Evolutionary conservation across 2,329 filamentous ascomycete genomes (phyloP).

Genomic region (Chalaropsis thielavioides): DNA sequence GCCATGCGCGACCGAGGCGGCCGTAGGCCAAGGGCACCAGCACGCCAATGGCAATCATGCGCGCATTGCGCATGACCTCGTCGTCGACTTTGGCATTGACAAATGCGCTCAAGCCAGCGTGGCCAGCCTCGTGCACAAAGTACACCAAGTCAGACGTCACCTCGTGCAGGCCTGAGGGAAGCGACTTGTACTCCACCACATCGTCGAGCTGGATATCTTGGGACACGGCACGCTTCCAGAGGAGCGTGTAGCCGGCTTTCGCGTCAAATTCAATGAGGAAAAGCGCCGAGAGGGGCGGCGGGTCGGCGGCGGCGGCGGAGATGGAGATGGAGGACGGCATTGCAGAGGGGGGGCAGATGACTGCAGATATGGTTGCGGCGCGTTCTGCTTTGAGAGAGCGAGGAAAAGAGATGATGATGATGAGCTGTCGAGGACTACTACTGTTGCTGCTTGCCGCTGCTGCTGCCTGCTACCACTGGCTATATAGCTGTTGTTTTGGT

Average conservation of each 20-base stretch:
- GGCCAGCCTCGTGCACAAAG: constrained; percentile 67
- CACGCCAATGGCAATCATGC: constrained; percentile 83
- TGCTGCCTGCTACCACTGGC: too few species aligned
- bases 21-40: constrained; percentile 77
- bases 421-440: too few species aligned
- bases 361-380: not conserved
- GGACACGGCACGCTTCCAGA: constrained; percentile 60
- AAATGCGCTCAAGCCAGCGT: constrained; percentile 85
- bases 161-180: constrained; percentile 84
- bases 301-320: constrained; percentile 22
- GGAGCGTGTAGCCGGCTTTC: constrained; percentile 79
- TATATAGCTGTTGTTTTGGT: too few species aligned
- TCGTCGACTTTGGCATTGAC: constrained; percentile 69
- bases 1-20: constrained; percentile 75
- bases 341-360: not conserved
- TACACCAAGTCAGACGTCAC: constrained; percentile 83
- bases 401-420: not conserved
- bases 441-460: too few species aligned
- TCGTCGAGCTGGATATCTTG: constrained; percentile 64
- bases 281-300: constrained; percentile 55
- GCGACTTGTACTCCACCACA: constrained; percentile 86
- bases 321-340: not conserved
- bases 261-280: constrained; percentile 89
- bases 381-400: not conserved
- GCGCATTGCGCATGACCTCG: constrained; percentile 64